Base-by-base conservation (phyloP, 495 filamentous ascomycete genomes). In the Neurospora intermedia region DNA sequence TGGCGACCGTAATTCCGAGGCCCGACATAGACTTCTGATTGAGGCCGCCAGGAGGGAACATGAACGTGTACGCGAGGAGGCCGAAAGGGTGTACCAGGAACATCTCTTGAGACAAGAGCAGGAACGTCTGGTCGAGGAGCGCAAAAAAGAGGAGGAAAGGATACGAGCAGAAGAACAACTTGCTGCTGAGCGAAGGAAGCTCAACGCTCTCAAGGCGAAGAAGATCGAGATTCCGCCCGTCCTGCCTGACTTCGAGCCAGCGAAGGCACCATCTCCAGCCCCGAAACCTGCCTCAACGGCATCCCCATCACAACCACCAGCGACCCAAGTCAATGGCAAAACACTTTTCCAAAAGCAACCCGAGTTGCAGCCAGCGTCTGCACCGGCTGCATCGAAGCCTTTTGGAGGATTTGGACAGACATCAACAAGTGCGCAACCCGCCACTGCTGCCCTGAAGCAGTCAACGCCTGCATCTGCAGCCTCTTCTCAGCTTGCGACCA, bases 1-100 rank as follows among this genome's bases (percentile, higher is more conserved):
- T 69, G 83, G 83, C 45, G 74, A 75, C 45, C 77, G 84, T n/a
- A 84, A 87, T 72, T 82, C 84, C 23, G 83, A 82, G 69, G 77
- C 81, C 20, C 82, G 82, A 7, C 90, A 93, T 73, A 85, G 85
- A 72, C 84, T 85, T 69, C 88, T 91, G 2, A 86, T 95, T 18
- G 88, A 89, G 48, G 82, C 86, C 54, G 91, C 89, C 1, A 87
- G 86, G 16, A 85, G 82, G 27, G 85, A 88, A 73, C 91, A 94
- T 76, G 87, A 91, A 2, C 85, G 86, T 16, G 83, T 94, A 18
- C 84, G 90, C 18, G 84, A 88, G 72, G 85, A 87, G 38, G 92
- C 92, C 66, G 83, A 82, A 75, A 83, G 76, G 72, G 86, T 78
- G 8, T 83, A 72, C 77, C 83, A 80, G 73, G 82, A 78, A 73